phyloP scores from a whole-genome alignment of 306 rosid species.

The Cyclanthera cordifolia region DNA sequence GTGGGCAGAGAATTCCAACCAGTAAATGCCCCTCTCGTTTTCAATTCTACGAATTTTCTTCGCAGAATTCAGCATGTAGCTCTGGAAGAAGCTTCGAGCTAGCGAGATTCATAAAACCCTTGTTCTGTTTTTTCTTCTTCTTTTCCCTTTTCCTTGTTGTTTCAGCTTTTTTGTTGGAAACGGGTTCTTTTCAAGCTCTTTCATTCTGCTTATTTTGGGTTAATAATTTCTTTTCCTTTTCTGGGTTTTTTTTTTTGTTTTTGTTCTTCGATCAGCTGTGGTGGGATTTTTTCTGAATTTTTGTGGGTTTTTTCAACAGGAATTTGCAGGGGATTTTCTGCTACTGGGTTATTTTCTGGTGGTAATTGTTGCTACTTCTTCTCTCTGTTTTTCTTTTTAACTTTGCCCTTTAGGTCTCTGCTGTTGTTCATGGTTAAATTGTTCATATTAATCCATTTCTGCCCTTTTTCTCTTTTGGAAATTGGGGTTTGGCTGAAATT shows the following conservation, averaged over 20 bases:
- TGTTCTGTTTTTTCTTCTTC: constrained; percentile 3
- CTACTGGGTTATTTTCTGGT: not conserved
- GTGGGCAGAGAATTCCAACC: too few species aligned
- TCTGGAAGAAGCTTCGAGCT: not conserved
- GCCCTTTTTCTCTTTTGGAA: not conserved
- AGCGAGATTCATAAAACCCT: constrained; percentile 9
- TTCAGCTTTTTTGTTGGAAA: not conserved
- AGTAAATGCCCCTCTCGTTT: too few species aligned
- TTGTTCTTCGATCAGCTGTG: constrained; percentile 1
- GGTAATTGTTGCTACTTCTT: not conserved
- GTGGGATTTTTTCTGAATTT: not conserved
- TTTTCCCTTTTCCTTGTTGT: not conserved
- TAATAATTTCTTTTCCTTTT: not conserved
- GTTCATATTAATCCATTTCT: not conserved
- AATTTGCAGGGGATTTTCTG: constrained; percentile 4
- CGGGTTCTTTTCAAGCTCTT: not conserved
- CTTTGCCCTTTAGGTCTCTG: constrained; percentile 1
- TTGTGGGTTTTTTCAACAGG: not conserved
- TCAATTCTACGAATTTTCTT: too few species aligned
- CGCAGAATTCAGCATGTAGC: constrained; percentile 4
- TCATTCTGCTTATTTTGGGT: not conserved
- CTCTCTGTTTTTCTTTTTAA: too few species aligned
- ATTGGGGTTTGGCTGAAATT: constrained; percentile 8
- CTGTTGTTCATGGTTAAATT: not conserved
- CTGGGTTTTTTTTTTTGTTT: not conserved